Conservation (phyloP, 805 yeast species). For the Teunomyces gatunensis region DNA sequence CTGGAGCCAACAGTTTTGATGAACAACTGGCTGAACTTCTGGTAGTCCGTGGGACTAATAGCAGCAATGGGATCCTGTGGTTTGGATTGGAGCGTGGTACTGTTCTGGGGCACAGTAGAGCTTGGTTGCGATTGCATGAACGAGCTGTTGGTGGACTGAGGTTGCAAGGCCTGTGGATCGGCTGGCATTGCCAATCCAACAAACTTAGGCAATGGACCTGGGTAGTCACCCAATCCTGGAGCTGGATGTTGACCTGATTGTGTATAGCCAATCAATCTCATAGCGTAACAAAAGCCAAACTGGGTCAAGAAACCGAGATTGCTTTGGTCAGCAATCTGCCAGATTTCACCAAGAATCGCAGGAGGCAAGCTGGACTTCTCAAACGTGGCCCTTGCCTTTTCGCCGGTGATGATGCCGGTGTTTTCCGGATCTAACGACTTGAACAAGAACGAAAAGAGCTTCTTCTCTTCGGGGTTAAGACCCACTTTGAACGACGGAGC, state of each 20-base stretch:
- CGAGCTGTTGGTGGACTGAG: constrained; percentile 38
- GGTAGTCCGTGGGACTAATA: constrained; percentile 55
- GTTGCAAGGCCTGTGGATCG: constrained; percentile 19
- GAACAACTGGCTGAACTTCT: constrained; percentile 69
- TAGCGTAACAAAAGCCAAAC: constrained; percentile 77
- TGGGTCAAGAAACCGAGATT: constrained; percentile 83
- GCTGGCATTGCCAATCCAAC: constrained; percentile 23
- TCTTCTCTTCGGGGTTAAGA: constrained; percentile 74
- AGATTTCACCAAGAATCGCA: constrained; percentile 76
- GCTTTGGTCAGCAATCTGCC: constrained; percentile 92
- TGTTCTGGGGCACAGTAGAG: constrained; percentile 34
- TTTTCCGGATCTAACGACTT: constrained; percentile 74
- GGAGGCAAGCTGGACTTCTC: constrained; percentile 85
- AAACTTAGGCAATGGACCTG: constrained; percentile 68
- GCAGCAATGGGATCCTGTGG: constrained; percentile 43
- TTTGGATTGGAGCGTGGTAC: constrained; percentile 30
- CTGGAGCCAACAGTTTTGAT: constrained; percentile 60
- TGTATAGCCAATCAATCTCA: constrained; percentile 85
- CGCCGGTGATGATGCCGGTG: constrained; percentile 84
- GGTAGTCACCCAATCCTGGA: constrained; percentile 49
- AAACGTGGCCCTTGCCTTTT: constrained; percentile 74
- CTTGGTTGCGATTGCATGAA: constrained; percentile 43
- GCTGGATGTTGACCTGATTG: constrained; percentile 67
- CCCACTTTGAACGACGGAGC: constrained; percentile 41
- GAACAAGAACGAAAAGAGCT: constrained; percentile 71